Conservation (phyloP, 2,329 filamentous ascomycete species). For the Zymoseptoria tritici region DNA sequence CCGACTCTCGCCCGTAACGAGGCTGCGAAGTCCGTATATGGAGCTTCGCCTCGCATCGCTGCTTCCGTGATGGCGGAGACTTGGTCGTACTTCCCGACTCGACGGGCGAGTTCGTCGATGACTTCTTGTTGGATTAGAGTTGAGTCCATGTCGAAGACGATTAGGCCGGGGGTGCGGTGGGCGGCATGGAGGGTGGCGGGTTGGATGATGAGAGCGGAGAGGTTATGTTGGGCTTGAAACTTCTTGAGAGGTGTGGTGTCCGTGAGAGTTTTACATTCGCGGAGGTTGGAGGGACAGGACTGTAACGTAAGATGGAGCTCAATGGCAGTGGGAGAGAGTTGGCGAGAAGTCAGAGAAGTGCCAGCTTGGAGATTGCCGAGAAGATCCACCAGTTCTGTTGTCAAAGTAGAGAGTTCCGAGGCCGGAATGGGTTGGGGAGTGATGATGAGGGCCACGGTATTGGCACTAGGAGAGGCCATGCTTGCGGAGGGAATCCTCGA, state of each 20-base stretch:
- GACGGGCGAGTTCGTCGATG: constrained; percentile 86
- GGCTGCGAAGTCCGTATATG: constrained; percentile 69
- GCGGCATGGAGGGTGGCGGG: constrained; percentile 13
- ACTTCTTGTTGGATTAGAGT: constrained; percentile 96
- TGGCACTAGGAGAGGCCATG: background rate
- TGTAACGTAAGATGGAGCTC: background rate
- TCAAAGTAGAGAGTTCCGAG: background rate
- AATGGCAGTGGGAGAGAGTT: background rate
- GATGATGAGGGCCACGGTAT: background rate
- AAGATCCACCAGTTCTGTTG: background rate
- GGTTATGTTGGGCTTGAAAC: constrained; percentile 4
- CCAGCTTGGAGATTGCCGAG: background rate
- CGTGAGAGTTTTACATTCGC: constrained; percentile 12
- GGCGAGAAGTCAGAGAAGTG: too few relatives aligned
- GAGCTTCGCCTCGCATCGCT: constrained; percentile 81
- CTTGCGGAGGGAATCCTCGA: background rate
- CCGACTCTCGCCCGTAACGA: constrained; percentile 74
- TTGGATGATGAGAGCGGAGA: constrained; percentile 17
- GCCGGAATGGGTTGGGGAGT: background rate
- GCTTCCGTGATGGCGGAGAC: constrained; percentile 85
- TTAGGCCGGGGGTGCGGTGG: constrained; percentile 50
- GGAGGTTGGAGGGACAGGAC: background rate
- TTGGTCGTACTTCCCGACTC: constrained; percentile 58
- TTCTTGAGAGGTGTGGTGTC: constrained; percentile 2
- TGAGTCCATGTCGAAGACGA: constrained; percentile 98